Conservation (phyloP, 2,329 filamentous ascomycete species). For the Penicillium paneum region DNA sequence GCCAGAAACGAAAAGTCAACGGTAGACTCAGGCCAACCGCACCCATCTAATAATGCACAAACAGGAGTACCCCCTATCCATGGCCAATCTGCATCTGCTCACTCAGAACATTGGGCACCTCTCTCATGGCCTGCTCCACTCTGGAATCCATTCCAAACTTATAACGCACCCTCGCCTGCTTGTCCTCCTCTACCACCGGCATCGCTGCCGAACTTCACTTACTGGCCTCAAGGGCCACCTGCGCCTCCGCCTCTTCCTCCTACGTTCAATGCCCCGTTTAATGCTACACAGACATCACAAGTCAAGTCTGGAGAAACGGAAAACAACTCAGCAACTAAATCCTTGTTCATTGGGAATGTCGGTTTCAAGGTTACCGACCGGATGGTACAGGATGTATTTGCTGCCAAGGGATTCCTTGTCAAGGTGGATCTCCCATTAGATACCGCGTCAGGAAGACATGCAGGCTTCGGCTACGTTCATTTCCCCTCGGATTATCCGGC, state of each 20-base stretch:
- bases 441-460: conserved; percentile 32
- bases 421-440: conserved; percentile 37
- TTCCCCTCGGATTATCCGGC: conserved; percentile 38
- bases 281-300: background rate
- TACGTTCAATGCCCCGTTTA: background rate
- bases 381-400: conserved; percentile 38
- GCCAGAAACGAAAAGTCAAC: background rate
- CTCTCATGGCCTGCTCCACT: background rate
- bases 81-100: background rate
- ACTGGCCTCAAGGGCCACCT: background rate
- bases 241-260: background rate
- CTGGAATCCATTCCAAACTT: conserved; percentile 2
- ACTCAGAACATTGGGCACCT: background rate
- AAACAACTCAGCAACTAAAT: conserved; percentile 15
- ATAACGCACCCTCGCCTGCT: background rate
- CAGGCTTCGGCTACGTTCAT: conserved; percentile 41
- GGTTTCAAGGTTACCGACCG: conserved; percentile 37
- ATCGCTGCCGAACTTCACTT: background rate
- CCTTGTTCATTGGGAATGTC: conserved; percentile 43
- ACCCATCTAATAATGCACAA: background rate
- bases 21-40: background rate
- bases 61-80: background rate
- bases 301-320: background rate
- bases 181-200: conserved; percentile 1
- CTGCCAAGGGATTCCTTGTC: conserved; percentile 37